Conservation (phyloP, 1,139 yeast species). For the Geotrichum fermentans region DNA sequence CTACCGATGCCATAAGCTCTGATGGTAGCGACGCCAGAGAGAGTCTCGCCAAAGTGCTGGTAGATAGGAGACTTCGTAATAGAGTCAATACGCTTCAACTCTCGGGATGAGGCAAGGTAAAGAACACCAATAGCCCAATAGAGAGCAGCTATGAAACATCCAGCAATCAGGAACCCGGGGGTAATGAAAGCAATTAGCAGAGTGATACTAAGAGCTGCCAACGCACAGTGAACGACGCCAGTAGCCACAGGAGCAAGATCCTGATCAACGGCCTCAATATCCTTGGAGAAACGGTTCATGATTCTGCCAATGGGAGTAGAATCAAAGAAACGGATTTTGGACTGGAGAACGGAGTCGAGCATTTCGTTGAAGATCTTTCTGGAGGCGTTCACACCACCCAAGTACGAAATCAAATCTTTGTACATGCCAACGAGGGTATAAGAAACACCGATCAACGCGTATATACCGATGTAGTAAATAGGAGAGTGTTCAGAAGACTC, state of each 20-base stretch:
- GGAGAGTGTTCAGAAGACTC: constrained; percentile 39
- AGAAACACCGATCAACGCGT: constrained; percentile 64
- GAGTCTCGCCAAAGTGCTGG: constrained; percentile 91
- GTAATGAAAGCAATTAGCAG: constrained; percentile 73
- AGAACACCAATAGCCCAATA: constrained; percentile 71
- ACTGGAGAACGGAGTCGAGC: constrained; percentile 61
- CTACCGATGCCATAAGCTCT: constrained; percentile 95
- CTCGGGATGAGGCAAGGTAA: constrained; percentile 81
- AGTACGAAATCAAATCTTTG: constrained; percentile 57
- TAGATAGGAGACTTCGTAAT: constrained; percentile 91
- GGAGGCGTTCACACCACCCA: constrained; percentile 77
- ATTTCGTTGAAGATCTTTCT: constrained; percentile 65
- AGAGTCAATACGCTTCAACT: constrained; percentile 84
- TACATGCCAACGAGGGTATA: constrained; percentile 53
- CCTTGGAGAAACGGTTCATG: constrained; percentile 95
- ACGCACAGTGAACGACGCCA: constrained; percentile 62
- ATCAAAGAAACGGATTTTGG: constrained; percentile 85
- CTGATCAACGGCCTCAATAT: constrained; percentile 89
- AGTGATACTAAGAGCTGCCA: constrained; percentile 67
- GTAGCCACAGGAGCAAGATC: constrained; percentile 78
- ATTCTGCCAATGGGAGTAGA: constrained; percentile 95
- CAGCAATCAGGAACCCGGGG: constrained; percentile 78
- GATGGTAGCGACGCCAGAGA: constrained; percentile 87
- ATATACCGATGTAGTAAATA: constrained; percentile 60
- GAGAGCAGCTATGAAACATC: constrained; percentile 55